Conservation (phyloP, 1,139 yeast species). For the Nakaseomyces delphensis region DNA sequence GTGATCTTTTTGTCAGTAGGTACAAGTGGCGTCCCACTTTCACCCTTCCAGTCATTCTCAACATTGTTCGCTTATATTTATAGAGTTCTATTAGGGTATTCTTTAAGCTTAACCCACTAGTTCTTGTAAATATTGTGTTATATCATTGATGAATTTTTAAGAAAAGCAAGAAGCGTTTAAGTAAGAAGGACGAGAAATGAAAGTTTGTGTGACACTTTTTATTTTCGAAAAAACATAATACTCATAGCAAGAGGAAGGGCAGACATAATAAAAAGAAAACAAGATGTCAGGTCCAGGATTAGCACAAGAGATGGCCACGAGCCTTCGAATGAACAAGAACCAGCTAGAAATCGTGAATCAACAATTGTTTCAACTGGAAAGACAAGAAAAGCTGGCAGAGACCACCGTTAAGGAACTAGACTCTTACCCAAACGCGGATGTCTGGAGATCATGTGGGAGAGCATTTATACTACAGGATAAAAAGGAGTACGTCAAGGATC, state of each 20-base stretch:
- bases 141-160: not conserved
- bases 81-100: too few species aligned
- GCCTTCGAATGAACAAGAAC: constrained; percentile 47
- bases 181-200: too few species aligned
- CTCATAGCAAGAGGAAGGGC: not conserved
- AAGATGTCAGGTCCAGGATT: constrained; percentile 11
- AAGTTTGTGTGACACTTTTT: too few species aligned
- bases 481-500: constrained; percentile 42
- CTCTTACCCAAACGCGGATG: constrained; percentile 37
- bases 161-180: not conserved
- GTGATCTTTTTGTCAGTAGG: not conserved
- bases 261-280: not conserved
- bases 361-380: constrained; percentile 48
- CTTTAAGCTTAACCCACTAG: too few species aligned
- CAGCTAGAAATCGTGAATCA: constrained; percentile 56
- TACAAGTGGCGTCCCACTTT: not conserved
- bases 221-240: not conserved
- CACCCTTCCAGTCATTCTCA: not conserved
- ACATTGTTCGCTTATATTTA: not conserved
- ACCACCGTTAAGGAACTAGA: constrained; percentile 49
- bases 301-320: constrained; percentile 54
- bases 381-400: constrained; percentile 50
- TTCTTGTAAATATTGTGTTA: not conserved
- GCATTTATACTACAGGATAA: constrained; percentile 44
- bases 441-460: constrained; percentile 85